Percentiles rank a stretch among this genome's conserved stretches.
phyloP scores from a whole-genome alignment of 169 alveolate genomes.

The Babesia bigemina region DNA sequence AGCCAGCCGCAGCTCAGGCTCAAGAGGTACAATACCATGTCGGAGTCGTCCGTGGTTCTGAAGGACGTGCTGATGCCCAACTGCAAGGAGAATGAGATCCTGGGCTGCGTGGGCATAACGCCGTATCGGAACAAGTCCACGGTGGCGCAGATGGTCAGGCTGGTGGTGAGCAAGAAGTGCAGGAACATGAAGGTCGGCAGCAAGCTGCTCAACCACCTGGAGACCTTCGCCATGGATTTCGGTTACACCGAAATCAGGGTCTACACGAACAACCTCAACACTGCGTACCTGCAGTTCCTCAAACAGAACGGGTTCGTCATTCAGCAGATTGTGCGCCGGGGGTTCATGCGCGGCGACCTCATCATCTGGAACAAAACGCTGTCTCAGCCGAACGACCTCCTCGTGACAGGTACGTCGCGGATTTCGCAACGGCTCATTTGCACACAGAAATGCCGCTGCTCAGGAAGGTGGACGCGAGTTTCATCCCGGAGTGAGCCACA shows the following conservation, averaged over 20 bases:
- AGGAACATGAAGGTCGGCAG: slow-evolving; percentile 88
- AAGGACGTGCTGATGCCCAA: slow-evolving; percentile 21
- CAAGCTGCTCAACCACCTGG: slow-evolving; percentile 83
- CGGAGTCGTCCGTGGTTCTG: slow-evolving; percentile 32
- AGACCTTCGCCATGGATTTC: slow-evolving; percentile 80
- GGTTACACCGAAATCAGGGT: slow-evolving; percentile 85
- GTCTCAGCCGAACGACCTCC: slow-evolving; percentile 68
- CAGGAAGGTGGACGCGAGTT: slow-evolving; percentile 9
- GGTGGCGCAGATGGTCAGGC: slow-evolving; percentile 84
- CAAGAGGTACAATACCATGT: background rate
- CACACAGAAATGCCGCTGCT: slow-evolving; percentile 4
- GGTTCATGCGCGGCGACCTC: slow-evolving; percentile 88
- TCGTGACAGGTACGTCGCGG: slow-evolving; percentile 41
- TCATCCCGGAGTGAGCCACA: slow-evolving; percentile 32
- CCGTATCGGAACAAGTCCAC: slow-evolving; percentile 80
- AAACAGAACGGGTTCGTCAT: slow-evolving; percentile 85
- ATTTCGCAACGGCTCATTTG: background rate
- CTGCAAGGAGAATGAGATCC: slow-evolving; percentile 70
- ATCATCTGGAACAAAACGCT: slow-evolving; percentile 83
- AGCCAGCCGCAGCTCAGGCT: background rate
- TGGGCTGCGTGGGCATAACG: slow-evolving; percentile 85
- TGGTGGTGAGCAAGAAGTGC: slow-evolving; percentile 83
- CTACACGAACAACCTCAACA: slow-evolving; percentile 85
- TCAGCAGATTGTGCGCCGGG: slow-evolving; percentile 85
- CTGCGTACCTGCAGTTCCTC: slow-evolving; percentile 83